Evolutionary conservation across 805 yeast species (phyloP), one percentile per base, ranked within the genome.

Genomic region (Brettanomyces naardenensis): DNA sequence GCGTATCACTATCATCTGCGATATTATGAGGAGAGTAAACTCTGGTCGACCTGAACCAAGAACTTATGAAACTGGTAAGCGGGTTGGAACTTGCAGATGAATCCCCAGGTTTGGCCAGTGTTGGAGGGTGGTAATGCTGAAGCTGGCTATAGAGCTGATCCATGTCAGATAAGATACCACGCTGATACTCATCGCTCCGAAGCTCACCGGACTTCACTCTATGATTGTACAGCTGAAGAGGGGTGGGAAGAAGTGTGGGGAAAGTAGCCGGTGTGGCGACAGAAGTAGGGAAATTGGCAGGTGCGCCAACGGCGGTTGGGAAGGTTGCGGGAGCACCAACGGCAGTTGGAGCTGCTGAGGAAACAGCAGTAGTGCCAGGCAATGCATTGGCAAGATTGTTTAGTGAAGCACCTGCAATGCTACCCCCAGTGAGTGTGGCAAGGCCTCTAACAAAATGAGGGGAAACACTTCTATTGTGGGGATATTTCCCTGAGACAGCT

Each of bases 101-200:
- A 9, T 36, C 29, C 23, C 67, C 58, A 0, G 89, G 88, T 25
- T 67, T 60, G 5, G 54, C 60, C 6, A 79, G 75, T 9, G 61
- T 54, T 6, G 87, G 83, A 0, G 95, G 94, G 2, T 52, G 45
- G 54, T 89, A 90, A 0, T 51, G 41, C 4, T 44, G 47, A 36
- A 90, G 64, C 4, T 68, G 64, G 4, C 61, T 52, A 54, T 87
- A 84, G 14, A 90, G 65, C 1, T 61, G 55, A 15, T 82, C 73
- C 41, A 90, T 61, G 11, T 71, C 72, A 14, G 72, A 56, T 29
- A 90, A 73, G 39, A 87, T 81, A 22, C 74, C 71, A 29, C 95
- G 68, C 60, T 90, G 97, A 56, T 80, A 80, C 17, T 74, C 76
- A 54, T 90, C 98, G 48, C 82, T 84, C 41, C 74, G 66, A 19